Evolutionary conservation across 805 yeast species (phyloP).

Genomic region (Wickerhamomyces chaumierensis): DNA sequence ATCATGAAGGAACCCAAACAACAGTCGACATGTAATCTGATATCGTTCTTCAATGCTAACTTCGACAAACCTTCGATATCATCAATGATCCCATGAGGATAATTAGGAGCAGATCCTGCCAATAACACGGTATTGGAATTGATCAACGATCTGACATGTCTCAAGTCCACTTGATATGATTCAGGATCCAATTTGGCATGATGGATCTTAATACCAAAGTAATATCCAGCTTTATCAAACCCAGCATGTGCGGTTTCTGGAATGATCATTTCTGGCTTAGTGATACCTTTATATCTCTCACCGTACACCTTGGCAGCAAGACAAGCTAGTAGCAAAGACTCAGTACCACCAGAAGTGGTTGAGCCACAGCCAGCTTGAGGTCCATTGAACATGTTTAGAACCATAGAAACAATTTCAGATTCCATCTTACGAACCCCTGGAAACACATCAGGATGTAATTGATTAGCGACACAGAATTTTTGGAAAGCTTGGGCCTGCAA

Average conservation of each 20-base stretch:
- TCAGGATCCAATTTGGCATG: slow-evolving; percentile 66
- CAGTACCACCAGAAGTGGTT: slow-evolving; percentile 92
- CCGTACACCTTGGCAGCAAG: slow-evolving; percentile 81
- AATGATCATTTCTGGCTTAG: slow-evolving; percentile 75
- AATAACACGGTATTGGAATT: slow-evolving; percentile 72
- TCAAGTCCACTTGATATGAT: slow-evolving; percentile 57
- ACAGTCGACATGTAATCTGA: slow-evolving; percentile 92
- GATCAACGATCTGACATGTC: slow-evolving; percentile 51
- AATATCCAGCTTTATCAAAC: slow-evolving; percentile 82
- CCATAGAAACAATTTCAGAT: slow-evolving; percentile 90
- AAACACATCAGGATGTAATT: slow-evolving; percentile 92
- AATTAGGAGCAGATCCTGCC: slow-evolving; percentile 94
- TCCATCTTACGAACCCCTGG: slow-evolving; percentile 97
- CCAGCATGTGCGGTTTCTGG: slow-evolving; percentile 93
- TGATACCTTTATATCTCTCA: slow-evolving; percentile 41
- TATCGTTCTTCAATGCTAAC: slow-evolving; percentile 33
- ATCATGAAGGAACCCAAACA: slow-evolving; percentile 90
- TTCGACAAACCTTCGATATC: slow-evolving; percentile 75
- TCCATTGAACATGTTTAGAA: slow-evolving; percentile 66
- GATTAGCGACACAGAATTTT: slow-evolving; percentile 79
- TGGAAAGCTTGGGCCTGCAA: slow-evolving; percentile 72
- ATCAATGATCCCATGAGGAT: slow-evolving; percentile 93
- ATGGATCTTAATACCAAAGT: slow-evolving; percentile 76
- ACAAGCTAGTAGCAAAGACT: slow-evolving; percentile 77
- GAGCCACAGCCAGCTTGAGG: slow-evolving; percentile 63